Percentiles rank a stretch among this genome's conserved stretches.
Evolutionary conservation across 2,329 filamentous ascomycete genomes (phyloP).

Genomic region (Cladophialophora psammophila): DNA sequence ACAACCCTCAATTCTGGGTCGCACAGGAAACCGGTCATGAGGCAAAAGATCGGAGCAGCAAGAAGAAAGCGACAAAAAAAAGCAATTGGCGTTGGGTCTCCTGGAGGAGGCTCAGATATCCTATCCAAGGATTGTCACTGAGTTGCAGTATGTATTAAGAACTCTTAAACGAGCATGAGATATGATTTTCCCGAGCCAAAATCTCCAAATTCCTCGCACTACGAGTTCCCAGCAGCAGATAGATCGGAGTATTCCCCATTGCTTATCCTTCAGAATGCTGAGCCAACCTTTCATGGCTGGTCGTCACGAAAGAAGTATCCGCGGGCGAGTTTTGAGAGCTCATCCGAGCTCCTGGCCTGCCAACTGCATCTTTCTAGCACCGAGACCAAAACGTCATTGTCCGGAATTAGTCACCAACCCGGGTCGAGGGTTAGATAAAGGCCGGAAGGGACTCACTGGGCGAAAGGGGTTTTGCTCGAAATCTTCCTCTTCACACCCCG

Average conservation of each 20-base stretch:
- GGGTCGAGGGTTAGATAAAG: no score
- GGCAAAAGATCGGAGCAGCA: not conserved
- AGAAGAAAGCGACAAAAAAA: not conserved
- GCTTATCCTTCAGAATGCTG: not conserved
- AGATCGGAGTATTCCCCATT: not conserved
- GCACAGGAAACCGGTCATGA: not conserved
- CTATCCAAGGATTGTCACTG: not conserved
- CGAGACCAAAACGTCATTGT: no score
- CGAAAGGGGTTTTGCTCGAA: no score
- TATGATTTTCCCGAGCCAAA: not conserved
- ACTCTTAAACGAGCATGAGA: not conserved
- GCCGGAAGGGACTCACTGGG: no score
- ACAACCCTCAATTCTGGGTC: not conserved
- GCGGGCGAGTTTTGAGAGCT: not conserved
- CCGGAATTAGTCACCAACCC: no score
- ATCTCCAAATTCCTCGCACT: not conserved
- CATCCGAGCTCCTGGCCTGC: not conserved
- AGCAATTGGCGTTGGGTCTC: not conserved
- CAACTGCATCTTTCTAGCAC: not conserved
- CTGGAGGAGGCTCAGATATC: not conserved
- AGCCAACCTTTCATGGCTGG: not conserved
- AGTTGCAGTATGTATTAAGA: slow-evolving; percentile 2
- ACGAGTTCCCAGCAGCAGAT: not conserved
- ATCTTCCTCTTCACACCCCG: no score
- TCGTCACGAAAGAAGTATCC: not conserved